Conservation (phyloP, 108 stramenopile genomes). For the Fragilaria radians region DNA sequence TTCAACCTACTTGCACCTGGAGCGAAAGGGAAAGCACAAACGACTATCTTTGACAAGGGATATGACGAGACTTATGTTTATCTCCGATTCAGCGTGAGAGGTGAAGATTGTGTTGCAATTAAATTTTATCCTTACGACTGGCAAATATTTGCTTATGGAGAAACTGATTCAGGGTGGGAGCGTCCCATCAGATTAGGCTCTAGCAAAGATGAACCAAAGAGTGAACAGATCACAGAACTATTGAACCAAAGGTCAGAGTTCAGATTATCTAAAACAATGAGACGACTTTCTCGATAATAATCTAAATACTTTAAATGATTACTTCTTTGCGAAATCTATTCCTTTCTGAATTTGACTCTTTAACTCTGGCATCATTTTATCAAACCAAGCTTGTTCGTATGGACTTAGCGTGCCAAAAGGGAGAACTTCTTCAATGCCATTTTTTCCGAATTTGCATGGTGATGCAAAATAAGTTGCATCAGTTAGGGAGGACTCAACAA, state of each 20-base stretch:
- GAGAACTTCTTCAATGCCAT: constrained; percentile 93
- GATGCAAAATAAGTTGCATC: constrained; percentile 94
- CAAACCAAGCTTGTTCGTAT: constrained; percentile 93
- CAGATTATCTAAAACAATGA: constrained; percentile 69
- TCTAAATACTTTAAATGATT: constrained; percentile 13
- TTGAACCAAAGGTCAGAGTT: constrained; percentile 65
- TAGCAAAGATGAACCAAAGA: constrained; percentile 53
- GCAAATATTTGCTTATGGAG: constrained; percentile 77
- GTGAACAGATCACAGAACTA: constrained; percentile 46
- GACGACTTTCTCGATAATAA: constrained; percentile 48
- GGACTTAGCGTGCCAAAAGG: constrained; percentile 78
- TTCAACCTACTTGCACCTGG: constrained; percentile 73
- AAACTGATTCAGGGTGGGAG: constrained; percentile 36
- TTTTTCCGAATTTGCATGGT: constrained; percentile 87
- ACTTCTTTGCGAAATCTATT: constrained; percentile 86
- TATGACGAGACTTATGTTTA: constrained; percentile 66
- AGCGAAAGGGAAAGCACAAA: constrained; percentile 64
- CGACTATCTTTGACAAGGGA: constrained; percentile 48
- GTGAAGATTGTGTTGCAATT: constrained; percentile 74
- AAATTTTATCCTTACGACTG: constrained; percentile 85
- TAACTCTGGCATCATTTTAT: constrained; percentile 96
- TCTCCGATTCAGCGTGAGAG: constrained; percentile 49
- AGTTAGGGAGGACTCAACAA: constrained; percentile 89
- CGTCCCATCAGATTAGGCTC: constrained; percentile 61
- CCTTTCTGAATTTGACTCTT: constrained; percentile 96